Base-by-base conservation (phyloP, 1,284 basidiomycete species). In the Irpex sp. region DNA sequence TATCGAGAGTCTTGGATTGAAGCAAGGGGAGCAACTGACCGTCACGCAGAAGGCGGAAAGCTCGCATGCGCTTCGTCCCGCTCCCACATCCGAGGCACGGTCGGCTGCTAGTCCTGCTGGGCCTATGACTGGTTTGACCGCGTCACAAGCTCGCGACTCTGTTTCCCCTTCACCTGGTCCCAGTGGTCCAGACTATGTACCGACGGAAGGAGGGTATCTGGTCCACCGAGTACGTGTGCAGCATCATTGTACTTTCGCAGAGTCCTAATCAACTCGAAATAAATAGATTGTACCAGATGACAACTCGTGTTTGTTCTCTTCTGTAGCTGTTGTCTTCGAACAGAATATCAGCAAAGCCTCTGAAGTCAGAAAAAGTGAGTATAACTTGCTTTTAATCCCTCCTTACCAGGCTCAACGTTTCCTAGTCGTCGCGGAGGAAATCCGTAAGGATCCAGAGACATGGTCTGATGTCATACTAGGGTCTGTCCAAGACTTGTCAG, bases 261-360 rank as follows among this genome's bases (percentile, higher is more conserved):
- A 37, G 48, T 13, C 4, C 38, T 15, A 21, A 31, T 36, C 3
- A 3, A 1, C 9, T 51, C 7, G 26, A 5, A 11, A 54, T 67
- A n/a, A 34, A n/a, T 66, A 94, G 85, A 81, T 94, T 61, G 93
- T 96, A 7, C 94, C 94, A 11, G 94, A 97, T 71, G 94, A 96
- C 76, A 97, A 97, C 69, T 93, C 93, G 3, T 98, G 96, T 75
- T 79, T 98, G 44, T 98, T 97, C 78, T 91, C 90, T 4, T 88
- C 94, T 1, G 79, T 94, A 40, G 92, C 91, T 4, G 80, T 97
- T 51, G 81, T 96, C 3, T 94, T 97, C 69, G 88, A 91, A 72
- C 93, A 95, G 68, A 86, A 86, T 59, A 89, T 91, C 13, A 73
- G 79, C 19, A 88, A 89, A 61, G 88, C 90, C 5, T 78, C 78